Percentiles rank a stretch among this genome's conserved stretches.
Evolutionary conservation across 495 filamentous ascomycete genomes (phyloP).

Genomic region (Lasiosphaeris hirsuta): DNA sequence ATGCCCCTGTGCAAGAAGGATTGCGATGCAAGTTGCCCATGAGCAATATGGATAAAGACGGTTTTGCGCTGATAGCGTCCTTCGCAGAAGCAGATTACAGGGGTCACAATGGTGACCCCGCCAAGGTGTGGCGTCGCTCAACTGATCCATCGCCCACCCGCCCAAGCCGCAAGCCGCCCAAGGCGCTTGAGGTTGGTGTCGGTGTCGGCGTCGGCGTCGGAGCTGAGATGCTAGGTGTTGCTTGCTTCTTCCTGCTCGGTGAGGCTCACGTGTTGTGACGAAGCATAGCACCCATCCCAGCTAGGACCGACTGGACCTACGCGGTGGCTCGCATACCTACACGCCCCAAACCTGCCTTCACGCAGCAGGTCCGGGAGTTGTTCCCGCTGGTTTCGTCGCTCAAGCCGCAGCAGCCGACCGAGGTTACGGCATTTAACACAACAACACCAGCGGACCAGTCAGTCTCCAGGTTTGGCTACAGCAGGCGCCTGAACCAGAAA

Average conservation of each 20-base stretch:
- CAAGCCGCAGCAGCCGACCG: not conserved
- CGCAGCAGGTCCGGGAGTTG: not conserved
- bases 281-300: not conserved
- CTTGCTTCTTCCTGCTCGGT: not conserved
- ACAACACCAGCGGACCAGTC: too few species aligned
- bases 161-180: too few species aligned
- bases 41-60: conserved; percentile 11
- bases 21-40: not conserved
- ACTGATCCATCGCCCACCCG: not conserved
- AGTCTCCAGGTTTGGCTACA: not conserved
- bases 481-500: not conserved
- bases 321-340: too few species aligned
- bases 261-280: conserved; percentile 12
- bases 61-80: not conserved
- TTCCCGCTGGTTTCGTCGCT: not conserved
- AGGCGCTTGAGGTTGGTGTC: too few species aligned
- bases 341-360: too few species aligned
- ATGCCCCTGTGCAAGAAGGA: not conserved
- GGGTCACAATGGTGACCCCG: not conserved
- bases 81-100: not conserved
- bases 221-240: not conserved
- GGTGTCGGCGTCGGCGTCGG: not conserved
- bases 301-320: not conserved
- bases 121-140: conserved; percentile 8
- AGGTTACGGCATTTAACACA: not conserved